phyloP scores from a whole-genome alignment of 139 green algal genomes.

The Chloropicon primus region DNA sequence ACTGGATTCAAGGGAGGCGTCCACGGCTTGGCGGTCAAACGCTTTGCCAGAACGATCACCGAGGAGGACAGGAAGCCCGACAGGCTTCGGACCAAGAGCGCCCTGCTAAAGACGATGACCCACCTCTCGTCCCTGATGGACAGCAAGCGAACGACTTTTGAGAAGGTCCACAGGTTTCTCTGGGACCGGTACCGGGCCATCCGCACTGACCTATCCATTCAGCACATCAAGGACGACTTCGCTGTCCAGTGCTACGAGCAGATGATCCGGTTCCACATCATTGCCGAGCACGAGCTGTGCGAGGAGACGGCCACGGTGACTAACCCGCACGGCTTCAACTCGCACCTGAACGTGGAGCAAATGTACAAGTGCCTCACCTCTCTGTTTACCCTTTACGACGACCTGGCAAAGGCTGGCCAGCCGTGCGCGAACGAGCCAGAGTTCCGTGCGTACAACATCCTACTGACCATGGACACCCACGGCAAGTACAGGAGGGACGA shows the following conservation, averaged over 20 bases:
- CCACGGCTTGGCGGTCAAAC: constrained; percentile 45
- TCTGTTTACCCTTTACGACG: constrained; percentile 52
- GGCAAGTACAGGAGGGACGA: constrained; percentile 40
- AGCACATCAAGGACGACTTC: constrained; percentile 43
- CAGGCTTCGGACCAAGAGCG: constrained; percentile 48
- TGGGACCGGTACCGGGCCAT: constrained; percentile 74
- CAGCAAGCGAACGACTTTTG: constrained; percentile 11
- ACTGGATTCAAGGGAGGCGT: constrained; percentile 26
- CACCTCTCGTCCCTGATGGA: constrained; percentile 56
- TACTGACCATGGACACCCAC: constrained; percentile 45
- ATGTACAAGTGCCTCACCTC: constrained; percentile 62
- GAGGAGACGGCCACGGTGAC: constrained; percentile 9
- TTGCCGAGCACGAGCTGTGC: constrained; percentile 60
- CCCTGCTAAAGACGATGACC: constrained; percentile 48
- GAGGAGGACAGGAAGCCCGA: constrained; percentile 27
- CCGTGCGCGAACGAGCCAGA: constrained; percentile 33
- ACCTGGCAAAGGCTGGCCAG: constrained; percentile 5
- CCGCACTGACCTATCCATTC: constrained; percentile 56
- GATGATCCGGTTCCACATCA: constrained; percentile 55
- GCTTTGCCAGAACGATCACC: constrained; percentile 52
- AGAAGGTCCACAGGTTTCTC: constrained; percentile 60
- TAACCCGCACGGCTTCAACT: constrained; percentile 51
- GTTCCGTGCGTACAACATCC: constrained; percentile 57
- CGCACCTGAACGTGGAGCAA: constrained; percentile 69
- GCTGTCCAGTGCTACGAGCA: constrained; percentile 35